These are phyloP conservation scores for Furcasterigmium furcatum DNA, from an alignment of 2,329 filamentous ascomycete genomes.

Conservation along the genomic window DNA sequence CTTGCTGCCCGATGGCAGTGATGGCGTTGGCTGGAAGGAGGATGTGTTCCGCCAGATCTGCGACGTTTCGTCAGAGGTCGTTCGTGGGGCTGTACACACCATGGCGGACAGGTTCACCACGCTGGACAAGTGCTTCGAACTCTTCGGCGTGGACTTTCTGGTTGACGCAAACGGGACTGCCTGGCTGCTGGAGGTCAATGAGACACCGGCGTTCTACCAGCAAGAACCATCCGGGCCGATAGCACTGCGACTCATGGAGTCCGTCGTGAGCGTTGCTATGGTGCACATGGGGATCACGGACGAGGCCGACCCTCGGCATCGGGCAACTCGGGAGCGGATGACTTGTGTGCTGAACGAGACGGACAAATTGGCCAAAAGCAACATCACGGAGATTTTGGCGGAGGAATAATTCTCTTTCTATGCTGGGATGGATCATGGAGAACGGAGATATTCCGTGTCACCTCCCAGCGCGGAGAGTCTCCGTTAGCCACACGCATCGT, in stretches of 20 bases:
- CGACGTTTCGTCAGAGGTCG: slow-evolving; percentile 25
- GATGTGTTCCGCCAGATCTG: slow-evolving; percentile 30
- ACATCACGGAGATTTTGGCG: slow-evolving; percentile 20
- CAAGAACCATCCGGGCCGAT: slow-evolving; percentile 27
- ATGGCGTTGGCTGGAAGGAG: slow-evolving; percentile 22
- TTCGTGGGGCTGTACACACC: slow-evolving; percentile 28
- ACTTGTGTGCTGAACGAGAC: slow-evolving; percentile 23
- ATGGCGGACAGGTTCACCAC: slow-evolving; percentile 35
- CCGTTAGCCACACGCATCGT: neutral
- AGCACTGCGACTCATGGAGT: slow-evolving; percentile 29
- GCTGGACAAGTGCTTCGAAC: slow-evolving; percentile 31
- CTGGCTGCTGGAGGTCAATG: slow-evolving; percentile 33
- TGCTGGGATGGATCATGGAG: neutral
- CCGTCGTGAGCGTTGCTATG: slow-evolving; percentile 25
- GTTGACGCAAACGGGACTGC: slow-evolving; percentile 24
- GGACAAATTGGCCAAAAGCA: slow-evolving; percentile 20
- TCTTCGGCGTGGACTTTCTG: slow-evolving; percentile 32
- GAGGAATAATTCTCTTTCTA: too few species aligned
- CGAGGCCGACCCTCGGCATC: slow-evolving; percentile 9
- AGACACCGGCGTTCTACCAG: slow-evolving; percentile 33
- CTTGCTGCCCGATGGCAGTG: slow-evolving; percentile 16
- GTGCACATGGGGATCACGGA: slow-evolving; percentile 25
- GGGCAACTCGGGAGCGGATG: slow-evolving; percentile 13
- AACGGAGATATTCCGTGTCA: neutral
- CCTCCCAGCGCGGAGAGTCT: neutral